phyloP scores from a whole-genome alignment of 805 yeast genomes.

The Starmerella apicola region DNA sequence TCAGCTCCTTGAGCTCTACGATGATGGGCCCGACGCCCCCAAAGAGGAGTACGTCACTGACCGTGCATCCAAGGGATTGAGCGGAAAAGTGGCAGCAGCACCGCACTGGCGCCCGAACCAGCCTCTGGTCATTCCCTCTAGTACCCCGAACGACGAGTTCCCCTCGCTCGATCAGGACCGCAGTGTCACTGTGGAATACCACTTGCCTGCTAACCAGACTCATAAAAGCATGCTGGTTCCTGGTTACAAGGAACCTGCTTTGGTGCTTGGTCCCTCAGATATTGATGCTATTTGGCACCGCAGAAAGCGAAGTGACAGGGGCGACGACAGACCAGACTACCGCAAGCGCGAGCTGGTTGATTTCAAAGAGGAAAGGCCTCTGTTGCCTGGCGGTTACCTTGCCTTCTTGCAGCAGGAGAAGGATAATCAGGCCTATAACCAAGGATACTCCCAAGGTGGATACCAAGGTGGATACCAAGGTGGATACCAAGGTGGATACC shows the following conservation, averaged over 20 bases:
- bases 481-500: conserved; percentile 11
- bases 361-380: conserved; percentile 16
- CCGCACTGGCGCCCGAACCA: conserved; percentile 30
- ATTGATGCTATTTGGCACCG: conserved; percentile 38
- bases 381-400: conserved; percentile 18
- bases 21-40: conserved; percentile 23
- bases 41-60: conserved; percentile 16
- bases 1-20: conserved; percentile 33
- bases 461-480: conserved; percentile 6
- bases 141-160: conserved; percentile 23
- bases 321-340: conserved; percentile 22
- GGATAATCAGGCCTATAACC: conserved; percentile 16
- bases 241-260: conserved; percentile 56
- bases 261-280: conserved; percentile 57
- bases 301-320: conserved; percentile 24
- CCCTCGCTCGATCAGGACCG: conserved; percentile 35
- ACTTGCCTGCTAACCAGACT: conserved; percentile 42
- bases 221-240: conserved; percentile 77
- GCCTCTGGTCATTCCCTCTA: conserved; percentile 32
- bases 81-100: conserved; percentile 25
- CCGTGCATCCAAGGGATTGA: conserved; percentile 25
- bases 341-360: conserved; percentile 20
- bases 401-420: conserved; percentile 12
- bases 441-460: conserved; percentile 20
- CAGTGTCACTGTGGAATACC: conserved; percentile 39